phyloP scores from a whole-genome alignment of 2,329 filamentous ascomycete genomes.

The Epichloe sibirici region DNA sequence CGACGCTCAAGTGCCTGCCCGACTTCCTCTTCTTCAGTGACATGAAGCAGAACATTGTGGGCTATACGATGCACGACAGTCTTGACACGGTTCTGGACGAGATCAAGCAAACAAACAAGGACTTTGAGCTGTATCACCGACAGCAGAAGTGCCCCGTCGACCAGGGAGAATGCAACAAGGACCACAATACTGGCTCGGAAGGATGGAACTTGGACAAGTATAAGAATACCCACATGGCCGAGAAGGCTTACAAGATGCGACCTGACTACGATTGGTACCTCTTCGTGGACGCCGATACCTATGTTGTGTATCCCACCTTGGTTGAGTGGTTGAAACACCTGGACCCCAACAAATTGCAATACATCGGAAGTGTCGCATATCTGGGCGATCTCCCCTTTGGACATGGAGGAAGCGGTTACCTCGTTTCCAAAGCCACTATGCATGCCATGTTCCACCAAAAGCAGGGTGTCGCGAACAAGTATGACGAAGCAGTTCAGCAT shows the following conservation, averaged over 20 bases:
- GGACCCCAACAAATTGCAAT: slow-evolving; percentile 30
- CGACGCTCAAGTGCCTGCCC: slow-evolving; percentile 35
- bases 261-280: slow-evolving; percentile 47
- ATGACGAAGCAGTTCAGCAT: slow-evolving; percentile 27
- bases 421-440: slow-evolving; percentile 41
- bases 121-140: slow-evolving; percentile 37
- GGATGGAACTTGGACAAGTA: slow-evolving; percentile 49
- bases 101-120: slow-evolving; percentile 30
- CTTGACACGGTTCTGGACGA: slow-evolving; percentile 31
- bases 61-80: slow-evolving; percentile 32
- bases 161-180: slow-evolving; percentile 31
- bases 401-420: slow-evolving; percentile 45
- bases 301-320: slow-evolving; percentile 41
- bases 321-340: slow-evolving; percentile 34
- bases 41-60: slow-evolving; percentile 34
- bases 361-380: slow-evolving; percentile 37
- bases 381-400: slow-evolving; percentile 33
- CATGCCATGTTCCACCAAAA: slow-evolving; percentile 28
- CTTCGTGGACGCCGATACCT: slow-evolving; percentile 47
- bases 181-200: slow-evolving; percentile 15
- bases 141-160: slow-evolving; percentile 33
- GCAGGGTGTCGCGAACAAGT: slow-evolving; percentile 32
- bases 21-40: slow-evolving; percentile 48
- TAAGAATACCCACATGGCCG: slow-evolving; percentile 48
- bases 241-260: slow-evolving; percentile 37